Evolutionary conservation across 306 rosid genomes (phyloP).

Genomic region (Ziziphus jujuba): DNA sequence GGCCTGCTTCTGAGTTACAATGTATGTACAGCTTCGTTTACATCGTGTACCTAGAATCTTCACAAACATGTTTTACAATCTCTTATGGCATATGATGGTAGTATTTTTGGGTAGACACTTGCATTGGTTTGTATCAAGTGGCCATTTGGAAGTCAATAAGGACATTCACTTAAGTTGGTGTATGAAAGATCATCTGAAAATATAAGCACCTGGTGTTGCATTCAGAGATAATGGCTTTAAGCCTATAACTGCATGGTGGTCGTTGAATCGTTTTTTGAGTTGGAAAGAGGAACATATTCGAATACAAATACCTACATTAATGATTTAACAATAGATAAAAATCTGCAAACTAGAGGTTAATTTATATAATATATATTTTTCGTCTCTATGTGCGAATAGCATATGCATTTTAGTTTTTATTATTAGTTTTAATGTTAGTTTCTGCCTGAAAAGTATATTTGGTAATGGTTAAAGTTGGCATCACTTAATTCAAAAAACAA

Average conservation of each 20-base stretch:
- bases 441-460: too few relatives aligned
- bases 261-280: not conserved
- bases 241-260: not conserved
- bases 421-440: too few relatives aligned
- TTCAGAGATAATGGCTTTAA: not conserved
- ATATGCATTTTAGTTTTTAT: too few relatives aligned
- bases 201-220: not conserved
- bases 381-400: too few relatives aligned
- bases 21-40: slow-evolving; percentile 14
- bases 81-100: not conserved
- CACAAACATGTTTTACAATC: not conserved
- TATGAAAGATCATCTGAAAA: not conserved
- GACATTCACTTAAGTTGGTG: not conserved
- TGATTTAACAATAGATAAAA: too few relatives aligned
- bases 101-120: not conserved
- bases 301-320: too few relatives aligned
- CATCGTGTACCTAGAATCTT: not conserved
- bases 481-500: too few relatives aligned
- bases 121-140: not conserved
- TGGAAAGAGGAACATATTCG: too few relatives aligned
- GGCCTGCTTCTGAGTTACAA: slow-evolving; percentile 81
- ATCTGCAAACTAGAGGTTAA: too few relatives aligned
- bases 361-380: too few relatives aligned
- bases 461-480: too few relatives aligned
- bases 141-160: not conserved